phyloP scores from a whole-genome alignment of 305 asterid genomes.

The Fraxinus floribunda region DNA sequence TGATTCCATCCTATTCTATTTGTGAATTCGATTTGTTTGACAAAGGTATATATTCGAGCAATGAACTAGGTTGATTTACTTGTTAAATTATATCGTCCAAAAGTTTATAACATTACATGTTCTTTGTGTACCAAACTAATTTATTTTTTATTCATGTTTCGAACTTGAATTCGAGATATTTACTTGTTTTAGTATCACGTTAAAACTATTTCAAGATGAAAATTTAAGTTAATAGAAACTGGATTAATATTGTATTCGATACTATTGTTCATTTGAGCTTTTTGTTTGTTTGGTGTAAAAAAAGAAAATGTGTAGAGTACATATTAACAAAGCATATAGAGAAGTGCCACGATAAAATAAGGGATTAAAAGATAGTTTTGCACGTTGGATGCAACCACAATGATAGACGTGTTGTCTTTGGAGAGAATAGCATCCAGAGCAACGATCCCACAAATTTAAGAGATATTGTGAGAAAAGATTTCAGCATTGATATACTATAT shows the following conservation, averaged over 20 bases:
- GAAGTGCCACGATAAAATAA: neutral
- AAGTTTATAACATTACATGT: neutral
- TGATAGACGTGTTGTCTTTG: neutral
- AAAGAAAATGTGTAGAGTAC: neutral
- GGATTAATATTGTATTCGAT: neutral
- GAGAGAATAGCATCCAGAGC: neutral
- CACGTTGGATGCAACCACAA: neutral
- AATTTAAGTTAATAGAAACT: neutral
- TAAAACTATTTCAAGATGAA: neutral
- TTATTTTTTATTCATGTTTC: too few relatives aligned
- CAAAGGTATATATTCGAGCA: neutral
- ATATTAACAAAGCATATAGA: neutral
- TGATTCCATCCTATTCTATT: neutral
- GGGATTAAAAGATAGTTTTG: neutral
- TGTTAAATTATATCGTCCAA: neutral
- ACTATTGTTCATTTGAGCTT: neutral
- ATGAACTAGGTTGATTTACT: neutral
- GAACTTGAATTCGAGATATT: neutral
- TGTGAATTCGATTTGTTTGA: neutral
- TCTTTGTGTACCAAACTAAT: neutral
- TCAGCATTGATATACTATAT: neutral
- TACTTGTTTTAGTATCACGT: neutral
- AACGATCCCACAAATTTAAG: neutral
- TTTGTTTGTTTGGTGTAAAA: neutral
- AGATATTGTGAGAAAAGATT: too few relatives aligned